phyloP scores from a whole-genome alignment of 306 rosid genomes.

The Carpinus viminea region DNA sequence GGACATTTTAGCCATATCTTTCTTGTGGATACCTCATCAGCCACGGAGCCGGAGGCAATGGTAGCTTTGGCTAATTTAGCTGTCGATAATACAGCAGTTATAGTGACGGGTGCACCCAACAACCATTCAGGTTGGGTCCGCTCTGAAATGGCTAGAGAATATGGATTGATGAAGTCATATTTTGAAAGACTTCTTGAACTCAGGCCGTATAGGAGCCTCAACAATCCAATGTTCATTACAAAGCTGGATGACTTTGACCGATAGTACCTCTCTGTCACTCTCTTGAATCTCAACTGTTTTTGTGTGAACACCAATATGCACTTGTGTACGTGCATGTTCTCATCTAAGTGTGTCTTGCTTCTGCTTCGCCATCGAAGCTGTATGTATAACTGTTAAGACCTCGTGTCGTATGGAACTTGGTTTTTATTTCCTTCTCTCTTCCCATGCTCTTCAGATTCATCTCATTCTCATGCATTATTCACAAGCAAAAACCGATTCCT shows the following conservation, averaged over 20 bases:
- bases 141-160: conserved; percentile 20
- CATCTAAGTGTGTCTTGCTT: background rate
- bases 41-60: conserved; percentile 37
- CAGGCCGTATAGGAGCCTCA: conserved; percentile 1
- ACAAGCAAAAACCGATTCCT: no score
- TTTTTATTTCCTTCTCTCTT: background rate
- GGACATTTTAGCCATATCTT: conserved; percentile 39
- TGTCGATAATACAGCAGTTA: conserved; percentile 23
- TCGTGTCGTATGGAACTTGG: background rate
- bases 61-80: conserved; percentile 36
- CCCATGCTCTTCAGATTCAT: no score
- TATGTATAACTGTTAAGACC: background rate
- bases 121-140: conserved; percentile 20
- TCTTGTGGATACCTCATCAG: conserved; percentile 41
- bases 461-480: no score
- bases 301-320: background rate
- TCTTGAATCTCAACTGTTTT: background rate
- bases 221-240: conserved; percentile 9
- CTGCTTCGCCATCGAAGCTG: background rate
- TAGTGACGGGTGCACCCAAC: conserved; percentile 29
- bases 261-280: no score
- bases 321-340: no score
- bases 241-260: background rate
- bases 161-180: conserved; percentile 32
- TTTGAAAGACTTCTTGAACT: conserved; percentile 6